phyloP scores from a whole-genome alignment of 495 filamentous ascomycete species.

The Massariosphaeria phaeospora region DNA sequence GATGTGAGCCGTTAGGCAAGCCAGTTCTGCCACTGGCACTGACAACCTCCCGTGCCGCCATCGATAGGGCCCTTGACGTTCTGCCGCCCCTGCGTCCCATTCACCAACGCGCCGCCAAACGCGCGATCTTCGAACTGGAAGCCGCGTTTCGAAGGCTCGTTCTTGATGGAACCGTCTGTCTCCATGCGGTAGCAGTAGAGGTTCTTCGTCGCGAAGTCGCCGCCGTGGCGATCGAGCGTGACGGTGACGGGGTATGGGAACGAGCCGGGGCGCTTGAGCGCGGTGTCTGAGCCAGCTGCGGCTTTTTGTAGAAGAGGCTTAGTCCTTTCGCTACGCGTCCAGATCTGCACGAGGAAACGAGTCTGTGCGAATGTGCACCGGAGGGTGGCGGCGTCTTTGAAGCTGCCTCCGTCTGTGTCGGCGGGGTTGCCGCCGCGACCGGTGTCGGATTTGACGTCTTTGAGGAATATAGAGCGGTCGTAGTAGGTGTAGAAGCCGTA shows the following conservation, averaged over 20 bases:
- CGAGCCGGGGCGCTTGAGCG: slow-evolving; percentile 59
- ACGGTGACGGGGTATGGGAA: slow-evolving; percentile 86
- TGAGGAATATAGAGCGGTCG: slow-evolving; percentile 78
- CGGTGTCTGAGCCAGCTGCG: slow-evolving; percentile 43
- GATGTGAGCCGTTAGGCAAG: background rate
- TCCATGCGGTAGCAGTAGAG: slow-evolving; percentile 67
- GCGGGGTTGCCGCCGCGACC: slow-evolving; percentile 41
- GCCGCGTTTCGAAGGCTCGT: slow-evolving; percentile 42
- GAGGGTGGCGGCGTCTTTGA: slow-evolving; percentile 54
- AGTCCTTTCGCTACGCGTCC: slow-evolving; percentile 52
- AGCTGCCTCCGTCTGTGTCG: slow-evolving; percentile 63
- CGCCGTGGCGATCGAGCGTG: slow-evolving; percentile 75
- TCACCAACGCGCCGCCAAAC: slow-evolving; percentile 57
- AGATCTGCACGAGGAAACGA: slow-evolving; percentile 84
- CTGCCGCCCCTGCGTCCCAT: slow-evolving; percentile 50
- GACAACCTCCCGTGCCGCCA: slow-evolving; percentile 69
- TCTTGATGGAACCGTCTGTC: slow-evolving; percentile 48
- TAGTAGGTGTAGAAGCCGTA: slow-evolving; percentile 94
- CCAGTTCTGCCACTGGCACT: slow-evolving; percentile 70
- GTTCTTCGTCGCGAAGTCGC: slow-evolving; percentile 56
- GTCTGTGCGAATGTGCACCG: slow-evolving; percentile 79
- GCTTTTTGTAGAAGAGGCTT: slow-evolving; percentile 15
- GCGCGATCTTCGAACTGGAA: slow-evolving; percentile 56
- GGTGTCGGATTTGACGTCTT: slow-evolving; percentile 37
- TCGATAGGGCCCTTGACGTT: slow-evolving; percentile 54